Base-by-base conservation (phyloP, 2,329 filamentous ascomycete species). In the Stemphylium lycopersici region DNA sequence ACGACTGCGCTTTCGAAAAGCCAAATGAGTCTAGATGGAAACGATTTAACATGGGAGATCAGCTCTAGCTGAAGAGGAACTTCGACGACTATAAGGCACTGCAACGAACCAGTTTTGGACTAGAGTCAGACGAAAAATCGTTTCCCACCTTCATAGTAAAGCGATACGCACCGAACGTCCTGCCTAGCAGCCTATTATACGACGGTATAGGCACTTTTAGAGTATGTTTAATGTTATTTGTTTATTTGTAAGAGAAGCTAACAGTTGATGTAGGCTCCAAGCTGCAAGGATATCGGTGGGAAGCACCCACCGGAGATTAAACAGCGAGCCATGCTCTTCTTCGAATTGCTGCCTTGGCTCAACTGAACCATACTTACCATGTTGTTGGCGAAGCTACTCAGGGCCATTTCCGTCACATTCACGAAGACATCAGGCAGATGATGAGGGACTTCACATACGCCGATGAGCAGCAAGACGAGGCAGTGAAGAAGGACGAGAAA, bases 81-180 rank as follows among this genome's bases (percentile, higher is more conserved):
- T 20, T 20, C 4, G 20, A 20, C 20, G 4, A 20, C 20, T 20
- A 20, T 4, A 20, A 20, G 20, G 20, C 20, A 3, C 20, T 20
- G 20, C 20, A 20, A 20, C 20, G 20, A 4, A 20, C 3, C 4
- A 20, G 20, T 20, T 20, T 20, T 20, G 20, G 20, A 20, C 20
- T 20, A 20, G 20, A 20, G 3, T 20, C 3, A 10, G 44, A 47
- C 13, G 44, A 47, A 15, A 13, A 24, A 22, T 38, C 44, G 1
- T 47, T 47, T 22, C 44, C 44, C 31, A 15, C 44, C 34, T 47
- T 15, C 10, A 12, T 47, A 33, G 33, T 20, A 8, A 47, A 47
- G 12, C 44, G 44, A 20, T 47, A 38, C 7, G 44, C 44, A 3
- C 34, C 33, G 15, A 47, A 38, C 4, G 6, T 38, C 11, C 22